phyloP scores from a whole-genome alignment of 805 yeast genomes.

The Yarrowia porcina region DNA sequence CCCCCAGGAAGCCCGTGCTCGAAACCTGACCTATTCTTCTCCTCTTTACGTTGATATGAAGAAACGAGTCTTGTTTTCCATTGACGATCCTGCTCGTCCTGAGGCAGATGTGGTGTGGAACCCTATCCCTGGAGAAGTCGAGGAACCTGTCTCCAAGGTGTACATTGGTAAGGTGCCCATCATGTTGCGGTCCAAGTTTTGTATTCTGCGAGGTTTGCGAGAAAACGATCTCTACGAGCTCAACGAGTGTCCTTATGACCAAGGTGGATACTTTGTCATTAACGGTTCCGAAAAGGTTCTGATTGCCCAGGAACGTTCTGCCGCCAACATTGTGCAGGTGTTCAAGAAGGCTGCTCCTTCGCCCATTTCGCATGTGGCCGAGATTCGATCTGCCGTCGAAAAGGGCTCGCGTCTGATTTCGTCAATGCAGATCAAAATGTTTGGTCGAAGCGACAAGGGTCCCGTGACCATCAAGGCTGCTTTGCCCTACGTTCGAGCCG shows the following conservation, averaged over 20 bases:
- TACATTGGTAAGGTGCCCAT: slow-evolving; percentile 96
- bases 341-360: slow-evolving; percentile 97
- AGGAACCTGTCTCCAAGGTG: slow-evolving; percentile 72
- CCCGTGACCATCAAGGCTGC: slow-evolving; percentile 83
- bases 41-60: slow-evolving; percentile 95
- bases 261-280: slow-evolving; percentile 98
- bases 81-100: slow-evolving; percentile 55
- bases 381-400: slow-evolving; percentile 93
- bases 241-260: slow-evolving; percentile 98
- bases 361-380: slow-evolving; percentile 93
- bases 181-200: slow-evolving; percentile 94
- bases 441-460: slow-evolving; percentile 68
- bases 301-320: slow-evolving; percentile 97
- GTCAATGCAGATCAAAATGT: slow-evolving; percentile 88
- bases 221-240: slow-evolving; percentile 93
- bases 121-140: slow-evolving; percentile 56
- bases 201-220: slow-evolving; percentile 83
- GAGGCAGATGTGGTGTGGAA: slow-evolving; percentile 48
- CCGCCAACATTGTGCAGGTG: slow-evolving; percentile 98
- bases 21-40: slow-evolving; percentile 94
- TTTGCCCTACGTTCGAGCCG: slow-evolving; percentile 92
- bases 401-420: slow-evolving; percentile 95
- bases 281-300: slow-evolving; percentile 98
- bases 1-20: slow-evolving; percentile 96
- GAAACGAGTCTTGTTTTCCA: slow-evolving; percentile 79